Conservation (phyloP, 2,329 filamentous ascomycete species). For the Cryphonectria japonica region DNA sequence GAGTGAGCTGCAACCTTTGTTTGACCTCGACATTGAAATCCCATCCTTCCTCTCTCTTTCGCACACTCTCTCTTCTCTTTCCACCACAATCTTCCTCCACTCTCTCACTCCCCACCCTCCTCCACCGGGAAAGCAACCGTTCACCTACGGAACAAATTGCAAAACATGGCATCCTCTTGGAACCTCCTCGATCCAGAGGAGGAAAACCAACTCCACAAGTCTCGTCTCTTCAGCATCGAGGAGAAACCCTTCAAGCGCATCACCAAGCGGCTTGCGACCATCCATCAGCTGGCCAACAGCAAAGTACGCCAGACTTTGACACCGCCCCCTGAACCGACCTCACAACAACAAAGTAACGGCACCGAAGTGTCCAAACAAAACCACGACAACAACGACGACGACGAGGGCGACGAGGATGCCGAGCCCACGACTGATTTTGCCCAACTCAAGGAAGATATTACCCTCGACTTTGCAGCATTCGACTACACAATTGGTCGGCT, state of each 20-base stretch:
- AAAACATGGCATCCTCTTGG: constrained; percentile 54
- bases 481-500: constrained; percentile 85
- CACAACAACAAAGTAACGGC: constrained; percentile 23
- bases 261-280: constrained; percentile 75
- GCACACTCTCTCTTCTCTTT: too few species aligned
- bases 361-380: constrained; percentile 32
- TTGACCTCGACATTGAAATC: not conserved
- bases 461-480: constrained; percentile 86
- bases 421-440: constrained; percentile 57
- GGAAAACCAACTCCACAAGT: constrained; percentile 84
- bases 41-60: not conserved
- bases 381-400: constrained; percentile 43
- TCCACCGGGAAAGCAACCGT: not conserved
- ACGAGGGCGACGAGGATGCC: constrained; percentile 28
- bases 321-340: constrained; percentile 62
- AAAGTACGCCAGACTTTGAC: constrained; percentile 61
- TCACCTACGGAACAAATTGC: not conserved
- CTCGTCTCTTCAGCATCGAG: constrained; percentile 85
- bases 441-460: constrained; percentile 80
- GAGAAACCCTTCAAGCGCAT: constrained; percentile 91
- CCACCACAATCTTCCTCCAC: not conserved
- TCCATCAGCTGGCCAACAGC: constrained; percentile 64
- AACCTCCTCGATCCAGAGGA: constrained; percentile 73
- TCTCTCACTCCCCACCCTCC: not conserved
- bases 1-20: constrained; percentile 2